Base-by-base conservation (phyloP, 306 rosid species). In the Nissolia schottii region DNA sequence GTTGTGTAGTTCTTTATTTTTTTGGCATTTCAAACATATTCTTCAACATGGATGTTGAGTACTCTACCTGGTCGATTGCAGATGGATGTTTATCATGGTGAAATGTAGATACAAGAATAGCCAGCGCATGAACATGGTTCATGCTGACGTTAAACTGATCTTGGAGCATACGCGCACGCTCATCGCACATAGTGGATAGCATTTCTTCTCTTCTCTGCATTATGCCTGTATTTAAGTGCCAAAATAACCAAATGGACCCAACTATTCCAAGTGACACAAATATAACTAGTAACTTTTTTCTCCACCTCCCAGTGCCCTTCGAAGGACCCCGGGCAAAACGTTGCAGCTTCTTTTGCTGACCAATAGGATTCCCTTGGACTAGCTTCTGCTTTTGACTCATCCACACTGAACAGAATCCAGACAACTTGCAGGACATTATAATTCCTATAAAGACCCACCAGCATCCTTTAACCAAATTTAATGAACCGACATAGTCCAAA, bases 141-240 rank as follows among this genome's bases (percentile, higher is more conserved):
- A 87, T 69, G 87, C 99, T 94, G 74, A 94, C 96, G 18, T 94
- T 94, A 71, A 94, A 94, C 68, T 94, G 99, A 77, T 94, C 99
- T 78, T 94, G 97, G 81, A 94, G 78, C 99, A 94, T 91, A 49
- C 97, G 84, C 46, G 99, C 97, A 61, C 98, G 88, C 81, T 94
- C 98, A 46, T 94, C 98, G 70, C 98, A 94, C 98, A 94, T 93
- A 80, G 79, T 94, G 71, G 92, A 19, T 41, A 94, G 98, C 77
- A 91, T 87, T 77, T 87, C 92, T 76, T 79, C 84, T 75, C 96
- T 89, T 87, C 91, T 77, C 75, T 63, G 69, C 73, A 35, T 67
- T 53, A 85, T 81, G 38, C 84, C 84, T 18, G 19, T 68, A 75
- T 72, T 77, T 68, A 87, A 78, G 85, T 83, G 75, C 88, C 89